phyloP scores from a whole-genome alignment of 2,329 filamentous ascomycete species.

The Pestalotiopsis sp. region DNA sequence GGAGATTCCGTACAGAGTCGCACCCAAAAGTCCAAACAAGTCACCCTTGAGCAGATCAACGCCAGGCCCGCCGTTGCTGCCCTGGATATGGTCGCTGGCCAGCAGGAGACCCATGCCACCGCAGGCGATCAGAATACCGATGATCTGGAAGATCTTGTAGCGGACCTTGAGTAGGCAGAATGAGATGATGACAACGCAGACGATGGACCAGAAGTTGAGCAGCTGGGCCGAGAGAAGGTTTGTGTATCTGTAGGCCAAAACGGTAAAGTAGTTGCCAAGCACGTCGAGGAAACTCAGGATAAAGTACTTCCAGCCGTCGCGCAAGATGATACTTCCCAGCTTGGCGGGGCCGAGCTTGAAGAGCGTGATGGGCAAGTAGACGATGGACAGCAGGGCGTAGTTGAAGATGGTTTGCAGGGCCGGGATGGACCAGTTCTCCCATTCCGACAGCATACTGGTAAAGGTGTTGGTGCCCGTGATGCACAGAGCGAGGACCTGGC shows the following conservation, averaged over 20 bases:
- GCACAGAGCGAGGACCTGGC: conserved; percentile 84
- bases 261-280: conserved; percentile 96
- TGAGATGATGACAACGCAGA: conserved; percentile 85
- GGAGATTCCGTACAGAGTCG: conserved; percentile 86
- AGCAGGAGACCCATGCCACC: conserved; percentile 89
- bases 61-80: conserved; percentile 68
- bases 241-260: conserved; percentile 90
- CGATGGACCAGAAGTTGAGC: conserved; percentile 98
- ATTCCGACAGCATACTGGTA: conserved; percentile 70
- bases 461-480: conserved; percentile 95
- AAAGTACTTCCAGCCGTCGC: conserved; percentile 90
- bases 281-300: conserved; percentile 93
- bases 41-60: conserved; percentile 86
- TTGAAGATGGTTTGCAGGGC: conserved; percentile 97
- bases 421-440: conserved; percentile 75
- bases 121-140: conserved; percentile 87
- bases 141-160: conserved; percentile 84
- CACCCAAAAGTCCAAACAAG: conserved; percentile 85
- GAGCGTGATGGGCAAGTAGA: conserved; percentile 82
- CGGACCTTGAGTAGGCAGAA: conserved; percentile 83
- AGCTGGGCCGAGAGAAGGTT: conserved; percentile 92
- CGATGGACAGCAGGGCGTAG: conserved; percentile 79
- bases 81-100: conserved; percentile 83
- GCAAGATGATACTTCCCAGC: conserved; percentile 65
- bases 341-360: conserved; percentile 77